Evolutionary conservation across 108 stramenopile genomes (phyloP).

Genomic region (Stephanodiscus minutulus): DNA sequence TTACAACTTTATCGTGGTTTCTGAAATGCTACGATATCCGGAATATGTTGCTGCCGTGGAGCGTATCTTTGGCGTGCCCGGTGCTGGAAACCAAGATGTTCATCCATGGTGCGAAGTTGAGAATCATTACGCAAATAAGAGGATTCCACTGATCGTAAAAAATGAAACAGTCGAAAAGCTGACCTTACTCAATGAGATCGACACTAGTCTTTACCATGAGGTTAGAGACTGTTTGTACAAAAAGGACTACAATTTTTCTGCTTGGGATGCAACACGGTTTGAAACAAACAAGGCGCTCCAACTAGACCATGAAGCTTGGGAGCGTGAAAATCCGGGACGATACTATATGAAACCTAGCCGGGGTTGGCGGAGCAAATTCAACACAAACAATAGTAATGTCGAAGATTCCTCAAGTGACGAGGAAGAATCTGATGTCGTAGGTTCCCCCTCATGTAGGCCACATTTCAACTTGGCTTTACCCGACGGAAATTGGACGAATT

Average conservation of each 20-base stretch:
- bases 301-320: conserved; percentile 12
- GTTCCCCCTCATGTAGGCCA: conserved; percentile 42
- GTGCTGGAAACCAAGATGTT: neutral
- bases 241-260: conserved; percentile 14
- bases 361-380: too few relatives aligned
- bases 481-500: conserved; percentile 24
- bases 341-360: too few relatives aligned
- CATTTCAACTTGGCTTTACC: conserved; percentile 36
- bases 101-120: conserved; percentile 5
- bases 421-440: too few relatives aligned
- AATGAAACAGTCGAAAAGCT: neutral
- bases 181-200: neutral
- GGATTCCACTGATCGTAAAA: neutral
- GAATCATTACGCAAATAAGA: neutral
- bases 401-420: too few relatives aligned
- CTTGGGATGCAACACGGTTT: conserved; percentile 30
- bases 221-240: conserved; percentile 12
- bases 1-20: conserved; percentile 41
- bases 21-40: conserved; percentile 35
- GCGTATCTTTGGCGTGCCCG: conserved; percentile 38
- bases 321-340: too few relatives aligned
- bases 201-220: neutral
- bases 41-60: conserved; percentile 36
- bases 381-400: too few relatives aligned
- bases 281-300: neutral